Base-by-base conservation (phyloP, 2,329 filamentous ascomycete species). In the Monascus ruber region DNA sequence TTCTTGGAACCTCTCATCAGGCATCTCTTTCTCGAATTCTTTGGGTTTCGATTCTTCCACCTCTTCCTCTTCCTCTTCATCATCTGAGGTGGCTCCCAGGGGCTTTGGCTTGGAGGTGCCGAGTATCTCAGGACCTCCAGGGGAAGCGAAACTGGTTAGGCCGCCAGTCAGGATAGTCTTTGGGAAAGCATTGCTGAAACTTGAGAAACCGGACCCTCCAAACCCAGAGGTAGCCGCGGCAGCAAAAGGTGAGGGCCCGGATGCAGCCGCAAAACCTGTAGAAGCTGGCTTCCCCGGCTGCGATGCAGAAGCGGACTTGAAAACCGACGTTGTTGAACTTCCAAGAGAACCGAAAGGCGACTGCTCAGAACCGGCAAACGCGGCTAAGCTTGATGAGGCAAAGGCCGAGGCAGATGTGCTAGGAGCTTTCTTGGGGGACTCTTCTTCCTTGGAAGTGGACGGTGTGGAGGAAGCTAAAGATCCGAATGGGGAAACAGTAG, bases 11-110 rank as follows among this genome's bases (percentile, higher is more conserved):
- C 68, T 62, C 37, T 66, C 64, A 42, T 72, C 69, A n/a, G 66
- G 64, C 45, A 67, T 68, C 9, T 68, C 63, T 34, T 59, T 58
- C 38, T 60, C 63, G 34, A 75, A 77, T 10, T 72, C 72, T 10
- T 70, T 67, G 26, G 62, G 63, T 1, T 53, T 59, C 5, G 56
- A 52, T 26, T 65, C 60, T 11, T 54, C 69, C 6, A 71, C 70
- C 31, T 74, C 72, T 4, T 64, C 64, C 31, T 73, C 69, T 8
- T 70, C 69, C 4, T 70, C 66, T 26, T 64, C 64, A 38, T 67
- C 58, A 35, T 65, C 61, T 31, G 79, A 79, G 1, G 84, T 76
- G 8, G 85, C 83, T 27, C 86, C 86, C 56, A 94, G 91, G 0
- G 85, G 74, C 60, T 77, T 85, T 3, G 51, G 36, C 38, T 58